A percentile compares a stretch with the other conserved stretches of the same genome.
Conservation (phyloP, 805 yeast species). For the Kuraishia molischiana region DNA sequence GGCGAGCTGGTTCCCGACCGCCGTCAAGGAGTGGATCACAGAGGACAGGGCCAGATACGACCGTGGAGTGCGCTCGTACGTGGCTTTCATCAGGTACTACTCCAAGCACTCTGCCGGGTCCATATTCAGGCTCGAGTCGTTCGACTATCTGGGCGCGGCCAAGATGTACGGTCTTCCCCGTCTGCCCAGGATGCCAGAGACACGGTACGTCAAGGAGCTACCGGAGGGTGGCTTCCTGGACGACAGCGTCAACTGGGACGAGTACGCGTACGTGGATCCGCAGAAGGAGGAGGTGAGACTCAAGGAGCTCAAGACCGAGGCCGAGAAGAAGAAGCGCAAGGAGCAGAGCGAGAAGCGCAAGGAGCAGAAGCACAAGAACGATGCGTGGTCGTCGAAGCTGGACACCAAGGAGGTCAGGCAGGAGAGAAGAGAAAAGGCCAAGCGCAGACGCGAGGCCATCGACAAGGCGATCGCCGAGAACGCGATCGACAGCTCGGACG, state of each 20-base stretch:
- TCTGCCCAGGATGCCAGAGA: constrained; percentile 93
- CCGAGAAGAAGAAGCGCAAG: constrained; percentile 22
- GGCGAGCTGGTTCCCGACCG: constrained; percentile 10
- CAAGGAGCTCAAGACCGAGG: constrained; percentile 42
- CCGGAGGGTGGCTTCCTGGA: constrained; percentile 73
- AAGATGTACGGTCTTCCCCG: constrained; percentile 71
- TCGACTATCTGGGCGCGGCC: constrained; percentile 69
- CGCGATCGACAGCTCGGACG: constrained; percentile 27
- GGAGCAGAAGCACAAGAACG: constrained; percentile 39
- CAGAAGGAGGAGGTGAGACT: constrained; percentile 55
- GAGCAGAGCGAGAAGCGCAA: constrained; percentile 31
- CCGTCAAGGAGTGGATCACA: constrained; percentile 44
- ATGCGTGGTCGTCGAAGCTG: constrained; percentile 73
- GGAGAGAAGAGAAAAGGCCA: constrained; percentile 59
- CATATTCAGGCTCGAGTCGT: constrained; percentile 62
- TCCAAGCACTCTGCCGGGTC: constrained; percentile 84
- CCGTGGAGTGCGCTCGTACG: constrained; percentile 67
- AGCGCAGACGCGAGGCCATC: constrained; percentile 58
- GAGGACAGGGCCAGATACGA: constrained; percentile 79
- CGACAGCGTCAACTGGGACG: constrained; percentile 54
- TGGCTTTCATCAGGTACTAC: constrained; percentile 75
- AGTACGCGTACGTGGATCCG: constrained; percentile 52
- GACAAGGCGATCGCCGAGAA: constrained; percentile 39
- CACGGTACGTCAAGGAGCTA: constrained; percentile 37
- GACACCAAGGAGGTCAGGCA: constrained; percentile 52